Base-by-base conservation (phyloP, 2,329 filamentous ascomycete species). In the Sporothrix globosa region DNA sequence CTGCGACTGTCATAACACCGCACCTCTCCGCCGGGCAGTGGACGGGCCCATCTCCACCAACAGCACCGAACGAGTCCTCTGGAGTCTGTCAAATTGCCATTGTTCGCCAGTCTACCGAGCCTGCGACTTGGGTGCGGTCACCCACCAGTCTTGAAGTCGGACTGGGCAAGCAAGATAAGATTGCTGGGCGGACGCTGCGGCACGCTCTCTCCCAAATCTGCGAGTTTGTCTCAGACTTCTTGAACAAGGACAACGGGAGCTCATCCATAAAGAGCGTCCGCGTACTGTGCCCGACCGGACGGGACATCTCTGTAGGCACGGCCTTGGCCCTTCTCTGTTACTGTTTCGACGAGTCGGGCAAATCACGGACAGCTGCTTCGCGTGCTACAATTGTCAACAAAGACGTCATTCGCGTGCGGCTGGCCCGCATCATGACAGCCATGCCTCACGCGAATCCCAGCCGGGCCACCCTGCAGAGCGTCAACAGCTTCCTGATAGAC, bases 401-500 rank as follows among this genome's bases (percentile, higher is more conserved):
- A 80, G 83, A 85, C 10, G 83, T 91, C 66, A 93, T 98, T 77
- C 90, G 92, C 75, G 87, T 89, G 75, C 86, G 90, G 68, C 83
- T 98, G 44, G 90, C 91, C n/a, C 91, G 90, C 83, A 92, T 98
- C 75, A 92, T 95, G 79, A 90, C 89, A 5, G 88, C 87, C 0
- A 90, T 91, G 77, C 91, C 93, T 0, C 89, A 91, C 74, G 91
- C 90, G 2, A 97, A 96, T 77, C 94, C 95, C 0, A 94, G 90
- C 73, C 85, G 96, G 48, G 86, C 92, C 27, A 97, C 94, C 0
- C 81, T 98, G 50, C 94, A 97, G 80, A 95, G 92, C 74, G 91
- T 98, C 5, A 97, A 98, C 79, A 92, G 92, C 69, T 97, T 92
- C 76, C 81, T 98, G 67, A 95, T 98, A 88, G 85, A 85, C 70